Percentiles rank a stretch among this genome's conserved stretches.
Evolutionary conservation across 2,329 filamentous ascomycete genomes (phyloP).

Genomic region (Fusarium duplospermum): DNA sequence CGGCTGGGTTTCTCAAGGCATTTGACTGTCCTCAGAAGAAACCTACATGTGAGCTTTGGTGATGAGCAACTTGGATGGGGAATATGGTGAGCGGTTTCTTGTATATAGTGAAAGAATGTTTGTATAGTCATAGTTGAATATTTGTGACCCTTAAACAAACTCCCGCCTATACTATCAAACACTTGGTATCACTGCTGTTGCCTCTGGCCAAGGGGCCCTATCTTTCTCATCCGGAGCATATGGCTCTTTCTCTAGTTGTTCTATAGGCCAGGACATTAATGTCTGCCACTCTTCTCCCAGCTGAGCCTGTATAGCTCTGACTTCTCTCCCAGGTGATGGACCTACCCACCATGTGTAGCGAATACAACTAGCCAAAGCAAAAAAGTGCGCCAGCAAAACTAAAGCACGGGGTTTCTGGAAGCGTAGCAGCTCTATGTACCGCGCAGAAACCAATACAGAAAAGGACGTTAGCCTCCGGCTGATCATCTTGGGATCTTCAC

Average conservation of each 20-base stretch:
- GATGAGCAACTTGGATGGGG: neutral
- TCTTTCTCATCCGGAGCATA: neutral
- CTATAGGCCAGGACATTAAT: neutral
- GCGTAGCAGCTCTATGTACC: conserved; percentile 30
- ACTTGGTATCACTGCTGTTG: neutral
- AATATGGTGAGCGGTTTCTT: neutral
- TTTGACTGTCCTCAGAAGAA: conserved; percentile 75
- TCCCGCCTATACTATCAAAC: neutral
- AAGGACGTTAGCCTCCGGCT: conserved; percentile 35
- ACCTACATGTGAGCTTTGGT: conserved; percentile 79
- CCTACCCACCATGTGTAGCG: conserved; percentile 29
- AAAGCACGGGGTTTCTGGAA: conserved; percentile 33
- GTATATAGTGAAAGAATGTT: neutral
- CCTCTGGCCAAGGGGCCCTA: neutral
- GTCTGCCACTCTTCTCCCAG: neutral
- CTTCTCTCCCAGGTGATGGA: neutral
- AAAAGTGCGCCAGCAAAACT: conserved; percentile 41
- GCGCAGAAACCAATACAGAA: conserved; percentile 31
- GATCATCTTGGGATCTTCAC: conserved; percentile 24
- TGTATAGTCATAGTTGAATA: neutral
- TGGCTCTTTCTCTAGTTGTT: neutral
- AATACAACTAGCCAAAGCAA: conserved; percentile 28
- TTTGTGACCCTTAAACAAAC: neutral
- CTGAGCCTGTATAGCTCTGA: neutral
- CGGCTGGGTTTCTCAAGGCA: conserved; percentile 73